Evolutionary conservation across 768 basidiomycete genomes (phyloP), one percentile per base, ranked within the genome.

Genomic region (Amanita exitialis): DNA sequence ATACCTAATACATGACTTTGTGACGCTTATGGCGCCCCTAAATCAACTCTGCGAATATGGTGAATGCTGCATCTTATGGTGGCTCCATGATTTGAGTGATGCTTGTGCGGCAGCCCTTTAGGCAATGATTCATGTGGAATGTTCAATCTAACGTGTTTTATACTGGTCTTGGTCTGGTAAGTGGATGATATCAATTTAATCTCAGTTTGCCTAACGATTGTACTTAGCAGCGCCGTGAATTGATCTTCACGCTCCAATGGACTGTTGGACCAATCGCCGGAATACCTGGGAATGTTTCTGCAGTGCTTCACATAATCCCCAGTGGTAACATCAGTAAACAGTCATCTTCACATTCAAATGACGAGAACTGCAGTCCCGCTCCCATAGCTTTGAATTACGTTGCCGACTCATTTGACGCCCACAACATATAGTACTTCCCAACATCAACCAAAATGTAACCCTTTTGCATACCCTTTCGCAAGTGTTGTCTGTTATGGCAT

Each of bases 301-400:
- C 78, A 53, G 72, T 91, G 27, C 65, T 86, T 30, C 89, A 91
- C 63, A 70, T 87, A 28, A 71, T 73, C 43, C 79, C 77, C 56
- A 59, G 58, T 41, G 72, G 64, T n/a, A 77, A 69, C 57, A 67
- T 71, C 12, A 34, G 18, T 25, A 12, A 13, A 4, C 77, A 67
- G 55, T 84, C 82, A 4, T 83, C 87, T 53, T 71, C 76, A 6
- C 84, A 89, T 60, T 84, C 77, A 5, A 76, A 91, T 48, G 90
- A 90, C 60, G 86, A 91, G 62, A 74, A 83, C 52, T 79, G 78
- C 15, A 68, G 62, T 3, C 77, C 83, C 3, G 72, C 73, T 7
- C 75, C 82, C 38, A 71, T 87, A 1, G 82, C 78, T 6, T 77
- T 90, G 68, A 92, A 91, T 63, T 90, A 77, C 58, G 71, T 87